Evolutionary conservation across 805 yeast genomes (phyloP).

Genomic region (Lipomyces kockii): DNA sequence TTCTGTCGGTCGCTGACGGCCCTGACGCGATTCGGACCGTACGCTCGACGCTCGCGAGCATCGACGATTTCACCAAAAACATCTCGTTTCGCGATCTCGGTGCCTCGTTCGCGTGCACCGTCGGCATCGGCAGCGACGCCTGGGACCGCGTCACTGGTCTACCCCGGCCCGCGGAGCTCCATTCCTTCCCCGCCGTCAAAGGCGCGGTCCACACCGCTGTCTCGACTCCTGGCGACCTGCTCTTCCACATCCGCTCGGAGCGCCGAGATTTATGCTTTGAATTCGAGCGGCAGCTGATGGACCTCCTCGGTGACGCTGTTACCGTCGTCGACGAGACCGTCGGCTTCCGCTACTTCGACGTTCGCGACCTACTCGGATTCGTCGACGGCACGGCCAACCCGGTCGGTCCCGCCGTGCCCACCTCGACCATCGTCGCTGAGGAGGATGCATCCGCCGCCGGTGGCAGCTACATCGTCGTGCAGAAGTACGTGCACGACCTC

Average conservation of each 20-base stretch:
- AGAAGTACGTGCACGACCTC: conserved; percentile 38
- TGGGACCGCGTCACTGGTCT: conserved; percentile 31
- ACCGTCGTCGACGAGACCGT: conserved; percentile 38
- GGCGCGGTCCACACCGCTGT: conserved; percentile 37
- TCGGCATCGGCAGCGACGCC: conserved; percentile 36
- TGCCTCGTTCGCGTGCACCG: conserved; percentile 24
- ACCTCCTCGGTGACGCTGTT: conserved; percentile 31
- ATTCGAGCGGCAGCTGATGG: conserved; percentile 30
- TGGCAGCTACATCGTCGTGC: conserved; percentile 40
- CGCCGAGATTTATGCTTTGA: conserved; percentile 39
- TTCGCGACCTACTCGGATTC: conserved; percentile 40
- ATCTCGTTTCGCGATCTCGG: conserved; percentile 18
- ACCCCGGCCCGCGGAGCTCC: conserved; percentile 37
- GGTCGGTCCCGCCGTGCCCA: conserved; percentile 23
- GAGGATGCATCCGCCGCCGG: conserved; percentile 28
- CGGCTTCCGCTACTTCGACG: conserved; percentile 39
- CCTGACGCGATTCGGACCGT: conserved; percentile 9
- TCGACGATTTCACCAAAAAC: conserved; percentile 20
- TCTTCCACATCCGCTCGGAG: conserved; percentile 38
- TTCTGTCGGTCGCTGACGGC: conserved; percentile 10
- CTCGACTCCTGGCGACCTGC: conserved; percentile 39
- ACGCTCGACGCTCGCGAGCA: conserved; percentile 19
- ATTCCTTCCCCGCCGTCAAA: conserved; percentile 36
- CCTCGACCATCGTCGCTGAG: conserved; percentile 23
- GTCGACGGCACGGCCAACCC: conserved; percentile 42